Evolutionary conservation across 345 rosid species (phyloP).

Genomic region (Pistacia atlantica): DNA sequence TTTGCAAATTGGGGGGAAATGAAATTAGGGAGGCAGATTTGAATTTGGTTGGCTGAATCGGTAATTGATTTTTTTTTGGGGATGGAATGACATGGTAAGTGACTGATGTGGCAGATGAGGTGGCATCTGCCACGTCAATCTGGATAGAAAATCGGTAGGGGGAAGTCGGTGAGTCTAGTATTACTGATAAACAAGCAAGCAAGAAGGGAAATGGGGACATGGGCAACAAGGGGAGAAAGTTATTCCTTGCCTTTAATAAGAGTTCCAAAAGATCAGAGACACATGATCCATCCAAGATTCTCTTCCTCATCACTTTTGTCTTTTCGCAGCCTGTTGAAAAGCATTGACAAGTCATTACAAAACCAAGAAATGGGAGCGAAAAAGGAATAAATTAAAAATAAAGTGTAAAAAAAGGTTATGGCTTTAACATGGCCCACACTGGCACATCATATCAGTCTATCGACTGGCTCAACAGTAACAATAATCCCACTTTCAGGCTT

Average conservation of each 20-base stretch:
- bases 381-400: too few relatives aligned
- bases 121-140: too few relatives aligned
- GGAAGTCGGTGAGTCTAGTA: too few relatives aligned
- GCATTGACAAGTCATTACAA: neutral
- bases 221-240: neutral
- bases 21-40: too few relatives aligned
- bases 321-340: slow-evolving; percentile 15
- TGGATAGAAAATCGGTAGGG: too few relatives aligned
- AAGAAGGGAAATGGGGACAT: neutral
- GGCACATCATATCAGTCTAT: neutral
- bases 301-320: slow-evolving; percentile 10
- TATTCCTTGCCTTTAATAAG: neutral
- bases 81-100: too few relatives aligned
- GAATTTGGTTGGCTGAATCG: too few relatives aligned
- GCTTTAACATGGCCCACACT: neutral
- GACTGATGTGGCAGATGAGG: too few relatives aligned
- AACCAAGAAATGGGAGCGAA: neutral
- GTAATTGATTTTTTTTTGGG: too few relatives aligned
- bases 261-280: neutral
- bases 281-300: neutral
- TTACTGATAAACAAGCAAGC: neutral
- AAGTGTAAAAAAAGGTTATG: neutral
- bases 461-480: neutral
- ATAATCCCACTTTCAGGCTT: neutral
- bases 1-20: too few relatives aligned